Base-by-base conservation (phyloP, 169 alveolate genomes). In the Plasmodium gaboni region DNA sequence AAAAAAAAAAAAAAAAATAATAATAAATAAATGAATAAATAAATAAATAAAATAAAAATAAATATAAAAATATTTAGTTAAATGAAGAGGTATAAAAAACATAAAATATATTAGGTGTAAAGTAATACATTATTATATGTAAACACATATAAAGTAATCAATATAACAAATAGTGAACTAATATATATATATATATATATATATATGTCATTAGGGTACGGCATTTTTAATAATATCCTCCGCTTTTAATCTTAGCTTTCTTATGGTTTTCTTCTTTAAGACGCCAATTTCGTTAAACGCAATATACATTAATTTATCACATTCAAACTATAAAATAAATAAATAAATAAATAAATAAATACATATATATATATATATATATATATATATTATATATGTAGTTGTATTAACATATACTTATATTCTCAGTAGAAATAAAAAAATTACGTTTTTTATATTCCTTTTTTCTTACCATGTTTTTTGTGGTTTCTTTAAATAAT, bases 251-350 rank as follows among this genome's bases (percentile, higher is more conserved):
- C 96, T 85, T 76, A 91, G 76, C 74, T 92, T 88, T 85, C 70
- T 90, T 10, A 94, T 94, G 42, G 89, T 94, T 51, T 92, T 90
- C 50, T 94, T 71, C 67, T 94, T 88, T 51, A 94, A 76, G 2
- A 88, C 88, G 0, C 95, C 89, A 17, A 94, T 80, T 76, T 92
- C 93, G 94, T 94, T 87, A 87, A 94, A 94, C 15, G 95, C 95
- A 22, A 87, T 74, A 42, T 94, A 88, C 70, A 94, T 85, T 57
- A 94, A 83, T 73, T 92, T 94, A 85, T 94, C 95, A 80, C 89
- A 93, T 71, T 94, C 95, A 51, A 94, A 93, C 67, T 92, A 80
- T 15, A 59, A 48, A 22, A 44, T 67, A 28, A 13, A 24, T 5
- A 17, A 46, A 22, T 32, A 38, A 38, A 32, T 17, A 55, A 63